Evolutionary conservation across 495 filamentous ascomycete genomes (phyloP).

Genomic region (Arthonia radiata): DNA sequence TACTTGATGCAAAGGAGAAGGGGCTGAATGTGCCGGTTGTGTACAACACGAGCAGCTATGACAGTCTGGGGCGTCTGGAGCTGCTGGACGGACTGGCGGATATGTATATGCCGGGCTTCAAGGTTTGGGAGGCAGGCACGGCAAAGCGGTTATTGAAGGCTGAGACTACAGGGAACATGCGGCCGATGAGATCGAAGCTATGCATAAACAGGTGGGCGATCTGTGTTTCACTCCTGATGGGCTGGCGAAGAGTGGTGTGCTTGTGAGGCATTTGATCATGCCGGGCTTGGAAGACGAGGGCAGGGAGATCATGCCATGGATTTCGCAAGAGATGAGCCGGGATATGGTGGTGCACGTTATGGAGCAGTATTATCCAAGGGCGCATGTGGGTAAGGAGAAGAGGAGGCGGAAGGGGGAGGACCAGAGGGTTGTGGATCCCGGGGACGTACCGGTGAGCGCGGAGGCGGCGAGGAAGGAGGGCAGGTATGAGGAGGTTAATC

Average conservation of each 20-base stretch:
- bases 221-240: constrained; percentile 52
- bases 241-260: constrained; percentile 44
- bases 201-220: constrained; percentile 55
- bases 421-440: constrained; percentile 4
- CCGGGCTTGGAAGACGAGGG: constrained; percentile 45
- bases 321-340: constrained; percentile 36
- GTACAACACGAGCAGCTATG: constrained; percentile 58
- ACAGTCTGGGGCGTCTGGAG: constrained; percentile 37
- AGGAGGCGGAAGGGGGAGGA: constrained; percentile 10
- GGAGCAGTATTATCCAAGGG: constrained; percentile 58
- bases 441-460: constrained; percentile 4
- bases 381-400: constrained; percentile 45
- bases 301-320: constrained; percentile 39
- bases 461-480: constrained; percentile 18
- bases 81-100: constrained; percentile 52
- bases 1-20: constrained; percentile 38
- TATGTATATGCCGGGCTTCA: constrained; percentile 61
- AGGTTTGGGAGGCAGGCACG: constrained; percentile 38
- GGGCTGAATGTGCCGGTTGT: constrained; percentile 44
- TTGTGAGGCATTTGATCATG: constrained; percentile 58
- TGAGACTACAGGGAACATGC: constrained; percentile 43
- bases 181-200: constrained; percentile 43
- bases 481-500: constrained; percentile 52
- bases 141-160: constrained; percentile 48
- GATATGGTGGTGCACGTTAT: constrained; percentile 40